A percentile compares a stretch with the other conserved stretches of the same genome.
Conservation (phyloP, 2,329 filamentous ascomycete species). For the Tolypocladium album region DNA sequence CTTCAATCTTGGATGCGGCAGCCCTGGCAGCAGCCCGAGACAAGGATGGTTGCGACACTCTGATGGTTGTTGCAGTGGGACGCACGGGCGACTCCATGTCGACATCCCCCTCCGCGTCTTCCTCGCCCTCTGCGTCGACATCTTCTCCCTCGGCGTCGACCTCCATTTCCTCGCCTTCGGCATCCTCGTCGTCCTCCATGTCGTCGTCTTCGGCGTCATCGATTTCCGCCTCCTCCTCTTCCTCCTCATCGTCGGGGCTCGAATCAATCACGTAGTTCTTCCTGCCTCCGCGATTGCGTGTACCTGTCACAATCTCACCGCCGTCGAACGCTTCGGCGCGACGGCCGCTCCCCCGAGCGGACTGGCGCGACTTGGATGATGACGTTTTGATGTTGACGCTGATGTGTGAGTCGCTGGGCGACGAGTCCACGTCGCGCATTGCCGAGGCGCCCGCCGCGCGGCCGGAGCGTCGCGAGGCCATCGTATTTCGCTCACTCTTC, state of each 20-base stretch:
- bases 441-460: slow-evolving; percentile 30
- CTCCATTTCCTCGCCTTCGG: slow-evolving; percentile 31
- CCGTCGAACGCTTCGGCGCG: slow-evolving; percentile 28
- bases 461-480: slow-evolving; percentile 42
- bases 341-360: slow-evolving; percentile 28
- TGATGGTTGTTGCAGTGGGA: slow-evolving; percentile 29
- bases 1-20: slow-evolving; percentile 20
- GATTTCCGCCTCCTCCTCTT: slow-evolving; percentile 29
- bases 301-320: slow-evolving; percentile 37
- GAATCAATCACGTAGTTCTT: slow-evolving; percentile 52
- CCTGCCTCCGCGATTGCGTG: slow-evolving; percentile 42
- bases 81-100: slow-evolving; percentile 31
- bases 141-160: slow-evolving; percentile 34
- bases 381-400: slow-evolving; percentile 40
- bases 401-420: slow-evolving; percentile 34
- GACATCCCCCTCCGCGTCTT: slow-evolving; percentile 32
- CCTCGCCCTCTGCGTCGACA: slow-evolving; percentile 35
- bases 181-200: slow-evolving; percentile 27
- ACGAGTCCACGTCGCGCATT: slow-evolving; percentile 34
- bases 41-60: slow-evolving; percentile 31
- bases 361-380: slow-evolving; percentile 40
- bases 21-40: slow-evolving; percentile 22
- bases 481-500: slow-evolving; percentile 25
- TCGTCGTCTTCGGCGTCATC: slow-evolving; percentile 29
- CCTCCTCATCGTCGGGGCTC: slow-evolving; percentile 35